Percentiles rank a stretch among this genome's conserved stretches.
Conservation (phyloP, 768 basidiomycete genomes). For the Mycena latifolia region DNA sequence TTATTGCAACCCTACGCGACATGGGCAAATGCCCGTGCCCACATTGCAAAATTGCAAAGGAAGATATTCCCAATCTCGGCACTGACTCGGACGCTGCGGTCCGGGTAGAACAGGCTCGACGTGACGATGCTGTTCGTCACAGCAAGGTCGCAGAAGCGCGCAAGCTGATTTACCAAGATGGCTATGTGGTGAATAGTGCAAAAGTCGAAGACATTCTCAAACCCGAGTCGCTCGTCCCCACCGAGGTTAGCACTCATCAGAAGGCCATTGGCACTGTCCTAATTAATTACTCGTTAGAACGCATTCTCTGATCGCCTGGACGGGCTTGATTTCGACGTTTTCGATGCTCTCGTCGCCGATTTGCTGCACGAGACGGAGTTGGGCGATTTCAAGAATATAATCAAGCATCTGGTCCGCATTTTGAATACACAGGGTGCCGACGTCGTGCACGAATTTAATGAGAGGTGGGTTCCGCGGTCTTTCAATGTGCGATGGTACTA, state of each 20-base stretch:
- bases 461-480: neutral
- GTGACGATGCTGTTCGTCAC: constrained; percentile 27
- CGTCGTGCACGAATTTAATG: constrained; percentile 6
- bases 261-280: too few relatives aligned
- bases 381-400: constrained; percentile 10
- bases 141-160: constrained; percentile 34
- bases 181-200: constrained; percentile 40
- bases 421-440: constrained; percentile 2
- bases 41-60: constrained; percentile 40
- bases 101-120: constrained; percentile 16
- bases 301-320: neutral
- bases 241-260: constrained; percentile 43
- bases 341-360: constrained; percentile 8
- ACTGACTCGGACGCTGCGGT: constrained; percentile 26
- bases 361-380: constrained; percentile 12
- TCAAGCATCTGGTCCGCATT: constrained; percentile 16
- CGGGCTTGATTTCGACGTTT: constrained; percentile 3
- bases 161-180: constrained; percentile 43
- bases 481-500: too few relatives aligned
- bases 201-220: constrained; percentile 43
- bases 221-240: constrained; percentile 45
- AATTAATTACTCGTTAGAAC: too few relatives aligned
- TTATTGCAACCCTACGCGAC: constrained; percentile 41
- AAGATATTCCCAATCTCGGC: constrained; percentile 39
- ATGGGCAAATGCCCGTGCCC: constrained; percentile 45